Percentiles rank a stretch among this genome's conserved stretches.
These are phyloP conservation scores for Cladosporium halotolerans DNA, from an alignment of 2,329 filamentous ascomycete genomes.

Conservation along the genomic window DNA sequence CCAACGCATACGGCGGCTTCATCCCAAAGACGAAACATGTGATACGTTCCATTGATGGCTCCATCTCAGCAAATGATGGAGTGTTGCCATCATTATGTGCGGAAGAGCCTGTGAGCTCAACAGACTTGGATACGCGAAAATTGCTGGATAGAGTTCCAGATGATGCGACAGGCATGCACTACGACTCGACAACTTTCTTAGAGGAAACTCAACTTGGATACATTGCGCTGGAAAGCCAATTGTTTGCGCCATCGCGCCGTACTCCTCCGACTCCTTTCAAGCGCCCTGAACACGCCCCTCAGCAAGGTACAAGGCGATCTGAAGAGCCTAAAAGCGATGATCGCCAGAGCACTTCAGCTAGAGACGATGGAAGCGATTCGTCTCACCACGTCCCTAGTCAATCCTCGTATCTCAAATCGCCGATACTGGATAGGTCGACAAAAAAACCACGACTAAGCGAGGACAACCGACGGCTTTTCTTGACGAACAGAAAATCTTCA, in stretches of 20 bases:
- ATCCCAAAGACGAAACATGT: neutral
- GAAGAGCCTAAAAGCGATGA: neutral
- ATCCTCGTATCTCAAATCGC: conserved; percentile 23
- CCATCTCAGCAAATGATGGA: neutral
- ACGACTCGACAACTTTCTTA: conserved; percentile 4
- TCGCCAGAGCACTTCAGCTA: too few relatives aligned
- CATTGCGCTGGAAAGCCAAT: conserved; percentile 37
- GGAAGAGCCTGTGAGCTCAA: too few relatives aligned
- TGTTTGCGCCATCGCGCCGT: conserved; percentile 26
- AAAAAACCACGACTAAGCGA: conserved; percentile 9
- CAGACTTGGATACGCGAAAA: too few relatives aligned
- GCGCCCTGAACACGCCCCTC: neutral
- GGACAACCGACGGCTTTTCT: neutral
- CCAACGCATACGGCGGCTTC: conserved; percentile 37
- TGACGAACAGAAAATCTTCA: neutral
- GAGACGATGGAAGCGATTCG: neutral
- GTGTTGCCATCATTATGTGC: too few relatives aligned
- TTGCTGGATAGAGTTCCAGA: neutral
- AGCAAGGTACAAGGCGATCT: too few relatives aligned
- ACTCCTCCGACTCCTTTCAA: neutral
- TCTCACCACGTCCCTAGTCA: conserved; percentile 7
- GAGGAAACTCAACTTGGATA: conserved; percentile 40
- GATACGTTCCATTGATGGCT: neutral
- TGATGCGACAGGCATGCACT: neutral
- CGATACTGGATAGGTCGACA: conserved; percentile 12